These are phyloP conservation scores for Cafeteria roenbergensis DNA, from an alignment of 108 stramenopile species.

Conservation along the genomic window DNA sequence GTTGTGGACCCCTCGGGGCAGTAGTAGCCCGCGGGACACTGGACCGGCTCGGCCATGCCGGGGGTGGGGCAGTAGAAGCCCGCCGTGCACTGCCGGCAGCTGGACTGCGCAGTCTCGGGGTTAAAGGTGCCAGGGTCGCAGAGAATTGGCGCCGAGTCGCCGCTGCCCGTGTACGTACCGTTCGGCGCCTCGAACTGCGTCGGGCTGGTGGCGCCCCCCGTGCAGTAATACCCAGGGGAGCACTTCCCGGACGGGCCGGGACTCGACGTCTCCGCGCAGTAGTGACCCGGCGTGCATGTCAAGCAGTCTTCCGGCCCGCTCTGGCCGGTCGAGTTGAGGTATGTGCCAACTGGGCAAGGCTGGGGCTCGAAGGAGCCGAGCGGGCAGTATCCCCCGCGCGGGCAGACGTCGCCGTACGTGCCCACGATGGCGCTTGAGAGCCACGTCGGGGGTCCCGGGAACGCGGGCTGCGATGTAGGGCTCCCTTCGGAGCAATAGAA, in stretches of 20 bases:
- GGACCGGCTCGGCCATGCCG: not conserved
- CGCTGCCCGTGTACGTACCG: slow-evolving; percentile 15
- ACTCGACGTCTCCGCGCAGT: slow-evolving; percentile 33
- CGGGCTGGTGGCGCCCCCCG: slow-evolving; percentile 14
- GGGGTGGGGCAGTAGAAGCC: slow-evolving; percentile 18
- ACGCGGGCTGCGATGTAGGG: slow-evolving; percentile 22
- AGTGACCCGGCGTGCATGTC: slow-evolving; percentile 28
- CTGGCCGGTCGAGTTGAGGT: not conserved
- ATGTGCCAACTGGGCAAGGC: slow-evolving; percentile 33
- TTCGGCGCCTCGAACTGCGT: slow-evolving; percentile 19
- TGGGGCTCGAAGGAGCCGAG: slow-evolving; percentile 20
- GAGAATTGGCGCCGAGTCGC: slow-evolving; percentile 9
- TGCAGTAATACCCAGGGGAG: slow-evolving; percentile 30
- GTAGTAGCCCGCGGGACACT: slow-evolving; percentile 34
- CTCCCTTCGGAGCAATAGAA: slow-evolving; percentile 30
- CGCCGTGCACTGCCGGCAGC: slow-evolving; percentile 16
- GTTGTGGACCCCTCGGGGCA: slow-evolving; percentile 29
- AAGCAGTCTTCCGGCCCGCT: slow-evolving; percentile 20
- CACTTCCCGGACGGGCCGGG: slow-evolving; percentile 24
- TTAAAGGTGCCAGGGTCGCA: slow-evolving; percentile 25
- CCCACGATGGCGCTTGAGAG: slow-evolving; percentile 18
- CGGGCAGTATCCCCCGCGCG: slow-evolving; percentile 37
- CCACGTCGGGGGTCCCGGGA: slow-evolving; percentile 7
- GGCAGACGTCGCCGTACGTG: slow-evolving; percentile 27
- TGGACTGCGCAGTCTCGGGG: slow-evolving; percentile 3